Percentiles rank a stretch among this genome's conserved stretches.
phyloP scores from a whole-genome alignment of 345 rosid genomes.

The Eucalyptus viminalis region DNA sequence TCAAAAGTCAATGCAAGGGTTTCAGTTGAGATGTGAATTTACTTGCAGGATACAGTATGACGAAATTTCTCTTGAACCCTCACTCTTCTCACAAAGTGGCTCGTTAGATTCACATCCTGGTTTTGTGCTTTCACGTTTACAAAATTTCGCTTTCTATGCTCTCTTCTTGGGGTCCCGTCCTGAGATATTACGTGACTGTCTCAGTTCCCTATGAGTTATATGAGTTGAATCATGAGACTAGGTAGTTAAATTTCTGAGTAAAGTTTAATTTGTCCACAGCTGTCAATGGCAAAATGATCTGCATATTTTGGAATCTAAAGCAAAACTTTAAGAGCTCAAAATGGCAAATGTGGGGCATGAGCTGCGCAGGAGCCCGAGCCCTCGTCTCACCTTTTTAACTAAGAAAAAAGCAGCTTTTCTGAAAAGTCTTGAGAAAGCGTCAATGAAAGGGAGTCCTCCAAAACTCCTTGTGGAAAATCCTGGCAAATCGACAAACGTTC shows the following conservation, averaged over 20 bases:
- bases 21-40: neutral
- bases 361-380: neutral
- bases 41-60: neutral
- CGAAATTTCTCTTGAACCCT: neutral
- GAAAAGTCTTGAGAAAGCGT: neutral
- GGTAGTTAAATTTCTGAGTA: neutral
- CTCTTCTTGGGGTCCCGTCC: neutral
- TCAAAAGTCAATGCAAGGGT: neutral
- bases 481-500: neutral
- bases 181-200: neutral
- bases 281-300: neutral
- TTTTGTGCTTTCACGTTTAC: neutral
- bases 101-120: neutral
- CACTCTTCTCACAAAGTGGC: neutral
- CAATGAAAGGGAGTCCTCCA: neutral
- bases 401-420: neutral
- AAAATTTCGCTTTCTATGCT: neutral
- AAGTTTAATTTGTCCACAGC: neutral
- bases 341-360: neutral
- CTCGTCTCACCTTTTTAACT: neutral
- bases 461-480: neutral
- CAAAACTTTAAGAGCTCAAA: neutral
- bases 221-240: neutral
- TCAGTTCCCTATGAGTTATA: neutral
- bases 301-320: neutral